Percentiles rank a stretch among this genome's conserved stretches.
Evolutionary conservation across 2,329 filamentous ascomycete species (phyloP).

Genomic region (Akanthomyces uredinophilus): DNA sequence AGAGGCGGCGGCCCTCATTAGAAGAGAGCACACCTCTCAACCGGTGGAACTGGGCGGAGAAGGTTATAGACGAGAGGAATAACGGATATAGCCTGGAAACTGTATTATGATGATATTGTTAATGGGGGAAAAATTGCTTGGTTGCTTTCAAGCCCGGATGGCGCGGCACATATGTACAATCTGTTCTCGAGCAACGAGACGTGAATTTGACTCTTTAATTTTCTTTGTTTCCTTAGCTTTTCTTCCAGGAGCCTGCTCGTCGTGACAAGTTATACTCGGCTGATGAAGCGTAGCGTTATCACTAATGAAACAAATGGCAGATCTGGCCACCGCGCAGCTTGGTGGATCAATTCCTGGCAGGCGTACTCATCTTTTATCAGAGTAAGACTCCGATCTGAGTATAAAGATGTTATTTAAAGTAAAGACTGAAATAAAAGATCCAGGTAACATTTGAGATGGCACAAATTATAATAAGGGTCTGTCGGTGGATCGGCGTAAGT

Average conservation of each 20-base stretch:
- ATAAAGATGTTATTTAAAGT: too few species aligned
- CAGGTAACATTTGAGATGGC: background rate
- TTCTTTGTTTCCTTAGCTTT: background rate
- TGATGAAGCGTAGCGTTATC: too few species aligned
- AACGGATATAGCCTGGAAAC: slow-evolving; percentile 4
- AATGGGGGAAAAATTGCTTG: background rate
- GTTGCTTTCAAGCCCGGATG: slow-evolving; percentile 1
- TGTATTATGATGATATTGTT: slow-evolving; percentile 12
- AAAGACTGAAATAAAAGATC: background rate
- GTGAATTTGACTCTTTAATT: background rate
- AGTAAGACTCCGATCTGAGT: too few species aligned
- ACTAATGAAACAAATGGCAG: too few species aligned
- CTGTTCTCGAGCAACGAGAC: background rate
- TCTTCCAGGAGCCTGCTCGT: background rate
- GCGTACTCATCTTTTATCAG: too few species aligned
- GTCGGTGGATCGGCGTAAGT: slow-evolving; percentile 11
- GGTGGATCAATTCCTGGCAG: too few species aligned
- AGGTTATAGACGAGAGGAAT: background rate
- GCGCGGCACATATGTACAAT: slow-evolving; percentile 1
- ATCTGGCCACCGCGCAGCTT: too few species aligned
- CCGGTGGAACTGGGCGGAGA: background rate
- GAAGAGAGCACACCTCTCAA: slow-evolving; percentile 11
- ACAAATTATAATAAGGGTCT: background rate
- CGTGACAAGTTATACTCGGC: background rate
- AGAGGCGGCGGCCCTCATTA: slow-evolving; percentile 32